phyloP scores from a whole-genome alignment of 352 stramenopile species.

The Achlya hypogyna region DNA sequence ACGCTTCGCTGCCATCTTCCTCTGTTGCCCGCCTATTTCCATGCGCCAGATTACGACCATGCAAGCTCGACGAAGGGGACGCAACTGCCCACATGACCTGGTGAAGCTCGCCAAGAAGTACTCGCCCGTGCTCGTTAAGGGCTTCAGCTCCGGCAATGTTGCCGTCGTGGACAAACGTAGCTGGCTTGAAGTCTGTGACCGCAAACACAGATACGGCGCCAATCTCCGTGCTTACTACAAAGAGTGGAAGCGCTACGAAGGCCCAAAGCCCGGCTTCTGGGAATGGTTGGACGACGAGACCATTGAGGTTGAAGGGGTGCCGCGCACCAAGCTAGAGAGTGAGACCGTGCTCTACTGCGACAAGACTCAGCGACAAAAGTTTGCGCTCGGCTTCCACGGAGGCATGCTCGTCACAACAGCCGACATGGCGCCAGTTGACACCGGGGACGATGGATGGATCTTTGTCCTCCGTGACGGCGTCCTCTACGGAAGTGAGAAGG shows the following conservation, averaged over 20 bases:
- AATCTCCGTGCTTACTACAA: constrained; percentile 96
- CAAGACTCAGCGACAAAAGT: constrained; percentile 84
- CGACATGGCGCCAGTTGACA: constrained; percentile 77
- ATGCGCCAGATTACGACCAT: constrained; percentile 7
- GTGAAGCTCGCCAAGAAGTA: constrained; percentile 85
- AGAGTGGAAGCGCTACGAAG: constrained; percentile 83
- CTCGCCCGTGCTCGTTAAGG: constrained; percentile 80
- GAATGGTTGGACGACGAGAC: constrained; percentile 84
- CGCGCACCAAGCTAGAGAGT: constrained; percentile 88
- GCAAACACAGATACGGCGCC: constrained; percentile 89
- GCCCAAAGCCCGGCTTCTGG: constrained; percentile 72
- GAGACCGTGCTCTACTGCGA: constrained; percentile 95
- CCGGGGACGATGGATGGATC: constrained; percentile 92
- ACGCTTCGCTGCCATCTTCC: too few relatives aligned
- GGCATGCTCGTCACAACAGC: constrained; percentile 55
- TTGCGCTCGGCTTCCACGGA: constrained; percentile 69
- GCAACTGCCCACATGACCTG: constrained; percentile 48
- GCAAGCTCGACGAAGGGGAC: constrained; percentile 15
- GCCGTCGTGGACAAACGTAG: constrained; percentile 88
- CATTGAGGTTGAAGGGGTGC: constrained; percentile 78
- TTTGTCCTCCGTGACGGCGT: constrained; percentile 93
- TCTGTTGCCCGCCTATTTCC: too few relatives aligned
- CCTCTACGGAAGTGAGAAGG: constrained; percentile 92
- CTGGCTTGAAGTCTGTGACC: constrained; percentile 83
- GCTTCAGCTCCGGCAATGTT: constrained; percentile 83